Evolutionary conservation across 768 basidiomycete species (phyloP).

Genomic region (Kwoniella sp.): DNA sequence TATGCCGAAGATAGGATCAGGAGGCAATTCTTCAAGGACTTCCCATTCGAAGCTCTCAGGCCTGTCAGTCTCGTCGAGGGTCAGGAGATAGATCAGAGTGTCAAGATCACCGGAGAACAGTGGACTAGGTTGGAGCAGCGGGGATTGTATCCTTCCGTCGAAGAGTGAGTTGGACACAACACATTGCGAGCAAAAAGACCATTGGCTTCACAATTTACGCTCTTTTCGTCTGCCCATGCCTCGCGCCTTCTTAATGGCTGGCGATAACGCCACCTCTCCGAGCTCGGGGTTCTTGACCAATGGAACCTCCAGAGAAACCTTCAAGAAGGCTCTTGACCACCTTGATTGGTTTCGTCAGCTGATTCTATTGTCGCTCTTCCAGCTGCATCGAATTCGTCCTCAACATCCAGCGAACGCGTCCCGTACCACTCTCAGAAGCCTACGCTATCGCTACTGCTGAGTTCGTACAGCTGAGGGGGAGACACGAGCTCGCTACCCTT

Average conservation of each 20-base stretch:
- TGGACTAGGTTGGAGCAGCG: slow-evolving; percentile 84
- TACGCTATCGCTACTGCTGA: slow-evolving; percentile 78
- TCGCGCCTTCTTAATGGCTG: no score
- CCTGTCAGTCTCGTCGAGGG: slow-evolving; percentile 75
- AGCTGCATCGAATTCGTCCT: slow-evolving; percentile 81
- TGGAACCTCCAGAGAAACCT: no score
- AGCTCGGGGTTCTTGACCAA: no score
- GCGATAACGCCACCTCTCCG: no score
- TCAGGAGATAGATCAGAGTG: slow-evolving; percentile 27
- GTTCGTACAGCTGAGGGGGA: slow-evolving; percentile 83
- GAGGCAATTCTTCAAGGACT: slow-evolving; percentile 89
- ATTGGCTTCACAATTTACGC: background rate
- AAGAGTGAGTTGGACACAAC: slow-evolving; percentile 73
- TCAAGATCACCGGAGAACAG: slow-evolving; percentile 58
- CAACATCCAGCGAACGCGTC: slow-evolving; percentile 71
- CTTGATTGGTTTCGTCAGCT: no score
- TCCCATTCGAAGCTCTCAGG: slow-evolving; percentile 92
- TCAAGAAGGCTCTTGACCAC: no score
- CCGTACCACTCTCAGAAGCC: slow-evolving; percentile 70
- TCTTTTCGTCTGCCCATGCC: background rate
- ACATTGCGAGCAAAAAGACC: no score
- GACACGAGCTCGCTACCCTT: slow-evolving; percentile 73
- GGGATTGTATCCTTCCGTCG: slow-evolving; percentile 76
- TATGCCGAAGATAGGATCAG: slow-evolving; percentile 86
- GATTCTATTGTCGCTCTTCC: background rate